Evolutionary conservation across 1,139 yeast genomes (phyloP).

Genomic region (Insectozyma bohioensis): DNA sequence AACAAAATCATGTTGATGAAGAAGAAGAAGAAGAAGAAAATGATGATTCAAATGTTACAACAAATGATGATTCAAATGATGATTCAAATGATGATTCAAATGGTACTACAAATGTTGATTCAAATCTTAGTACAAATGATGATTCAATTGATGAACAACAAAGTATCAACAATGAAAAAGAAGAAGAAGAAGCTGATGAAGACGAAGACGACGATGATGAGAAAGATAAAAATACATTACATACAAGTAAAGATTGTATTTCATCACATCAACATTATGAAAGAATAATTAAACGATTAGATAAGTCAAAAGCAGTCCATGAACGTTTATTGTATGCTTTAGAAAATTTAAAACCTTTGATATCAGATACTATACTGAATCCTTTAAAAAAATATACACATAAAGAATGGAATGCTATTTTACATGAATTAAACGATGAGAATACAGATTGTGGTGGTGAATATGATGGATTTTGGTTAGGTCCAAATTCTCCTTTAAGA

Average conservation of each 20-base stretch:
- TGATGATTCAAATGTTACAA: background rate
- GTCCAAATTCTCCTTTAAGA: slow-evolving; percentile 63
- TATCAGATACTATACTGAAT: slow-evolving; percentile 32
- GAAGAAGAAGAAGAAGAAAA: slow-evolving; percentile 13
- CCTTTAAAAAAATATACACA: slow-evolving; percentile 33
- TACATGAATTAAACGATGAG: slow-evolving; percentile 16
- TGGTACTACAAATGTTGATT: no score
- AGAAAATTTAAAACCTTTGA: slow-evolving; percentile 25
- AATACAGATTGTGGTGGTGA: slow-evolving; percentile 1
- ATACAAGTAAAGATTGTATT: background rate
- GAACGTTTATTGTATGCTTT: slow-evolving; percentile 20
- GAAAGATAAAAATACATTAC: no score
- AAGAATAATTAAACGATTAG: background rate
- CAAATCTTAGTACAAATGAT: no score
- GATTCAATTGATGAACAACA: no score
- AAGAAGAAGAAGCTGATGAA: slow-evolving; percentile 1
- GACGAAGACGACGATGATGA: background rate
- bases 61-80: background rate
- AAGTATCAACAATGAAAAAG: no score
- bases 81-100: background rate
- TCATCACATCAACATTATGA: background rate
- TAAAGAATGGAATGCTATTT: slow-evolving; percentile 32
- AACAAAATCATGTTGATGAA: slow-evolving; percentile 13
- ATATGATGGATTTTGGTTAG: slow-evolving; percentile 45
- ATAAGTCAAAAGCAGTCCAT: slow-evolving; percentile 15